Conservation (phyloP, 768 basidiomycete genomes). For the Cystoderma amianthinum region DNA sequence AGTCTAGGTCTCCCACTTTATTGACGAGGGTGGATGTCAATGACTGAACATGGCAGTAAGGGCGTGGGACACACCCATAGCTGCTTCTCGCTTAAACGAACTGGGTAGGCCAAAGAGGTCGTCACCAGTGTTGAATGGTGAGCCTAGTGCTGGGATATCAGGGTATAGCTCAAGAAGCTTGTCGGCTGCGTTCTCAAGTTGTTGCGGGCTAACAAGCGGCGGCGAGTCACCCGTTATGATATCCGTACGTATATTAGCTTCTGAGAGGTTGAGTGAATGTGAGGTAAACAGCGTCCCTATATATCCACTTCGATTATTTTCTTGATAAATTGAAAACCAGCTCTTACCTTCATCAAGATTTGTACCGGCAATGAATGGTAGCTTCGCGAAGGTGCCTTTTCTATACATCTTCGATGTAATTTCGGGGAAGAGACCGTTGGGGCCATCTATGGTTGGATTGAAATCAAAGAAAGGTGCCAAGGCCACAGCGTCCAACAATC, state of each 20-base stretch:
- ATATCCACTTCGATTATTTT: neutral
- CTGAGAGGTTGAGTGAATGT: constrained; percentile 12
- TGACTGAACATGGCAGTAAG: constrained; percentile 9
- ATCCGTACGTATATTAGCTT: constrained; percentile 9
- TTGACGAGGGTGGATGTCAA: neutral
- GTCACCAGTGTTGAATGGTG: constrained; percentile 37
- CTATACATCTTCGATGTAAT: too few species aligned
- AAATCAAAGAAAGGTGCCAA: constrained; percentile 21
- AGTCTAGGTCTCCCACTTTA: constrained; percentile 29
- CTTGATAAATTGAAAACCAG: neutral
- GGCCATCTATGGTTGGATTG: constrained; percentile 32
- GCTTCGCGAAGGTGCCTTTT: constrained; percentile 24
- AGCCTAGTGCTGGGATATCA: constrained; percentile 30
- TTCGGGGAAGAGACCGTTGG: constrained; percentile 28
- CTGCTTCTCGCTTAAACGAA: constrained; percentile 26
- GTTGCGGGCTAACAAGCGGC: constrained; percentile 12
- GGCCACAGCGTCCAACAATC: constrained; percentile 12
- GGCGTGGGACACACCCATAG: constrained; percentile 15
- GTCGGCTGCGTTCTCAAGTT: constrained; percentile 10
- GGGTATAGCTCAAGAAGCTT: constrained; percentile 32
- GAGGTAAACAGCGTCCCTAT: constrained; percentile 27
- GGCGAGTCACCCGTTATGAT: constrained; percentile 18
- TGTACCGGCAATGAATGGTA: constrained; percentile 39
- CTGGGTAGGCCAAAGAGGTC: constrained; percentile 33
- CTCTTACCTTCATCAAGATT: constrained; percentile 38